phyloP scores from a whole-genome alignment of 2,329 filamentous ascomycete genomes.

The Cytospora paraplurivora region DNA sequence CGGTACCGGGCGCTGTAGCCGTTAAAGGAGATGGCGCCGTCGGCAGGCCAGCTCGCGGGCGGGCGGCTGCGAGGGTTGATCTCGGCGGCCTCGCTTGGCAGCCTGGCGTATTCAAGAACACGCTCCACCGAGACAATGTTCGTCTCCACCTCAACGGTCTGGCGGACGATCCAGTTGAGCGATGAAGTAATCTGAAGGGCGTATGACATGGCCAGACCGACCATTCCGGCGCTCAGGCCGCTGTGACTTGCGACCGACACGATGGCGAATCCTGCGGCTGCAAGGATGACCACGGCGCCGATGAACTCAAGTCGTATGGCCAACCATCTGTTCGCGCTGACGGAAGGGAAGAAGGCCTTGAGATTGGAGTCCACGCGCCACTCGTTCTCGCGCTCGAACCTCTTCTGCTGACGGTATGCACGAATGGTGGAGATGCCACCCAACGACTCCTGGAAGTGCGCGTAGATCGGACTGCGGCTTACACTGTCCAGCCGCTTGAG shows the following conservation, averaged over 20 bases:
- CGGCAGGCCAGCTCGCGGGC: slow-evolving; percentile 85
- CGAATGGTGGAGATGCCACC: slow-evolving; percentile 94
- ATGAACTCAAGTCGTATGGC: slow-evolving; percentile 95
- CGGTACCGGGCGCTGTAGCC: slow-evolving; percentile 95
- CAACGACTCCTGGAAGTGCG: slow-evolving; percentile 96
- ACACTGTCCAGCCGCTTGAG: slow-evolving; percentile 95
- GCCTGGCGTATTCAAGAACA: slow-evolving; percentile 88
- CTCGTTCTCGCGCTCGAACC: slow-evolving; percentile 93
- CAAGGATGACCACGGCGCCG: slow-evolving; percentile 89
- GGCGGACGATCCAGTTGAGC: slow-evolving; percentile 97
- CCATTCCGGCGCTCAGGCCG: slow-evolving; percentile 68
- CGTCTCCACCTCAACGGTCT: slow-evolving; percentile 99
- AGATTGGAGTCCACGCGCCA: slow-evolving; percentile 96
- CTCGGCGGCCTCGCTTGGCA: slow-evolving; percentile 93
- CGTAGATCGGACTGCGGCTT: slow-evolving; percentile 93
- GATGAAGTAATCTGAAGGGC: slow-evolving; percentile 96
- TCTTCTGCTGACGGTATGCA: slow-evolving; percentile 84
- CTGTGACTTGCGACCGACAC: slow-evolving; percentile 73
- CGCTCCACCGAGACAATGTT: slow-evolving; percentile 99
- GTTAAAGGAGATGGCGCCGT: slow-evolving; percentile 85
- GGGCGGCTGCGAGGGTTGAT: slow-evolving; percentile 87
- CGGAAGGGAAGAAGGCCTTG: slow-evolving; percentile 91
- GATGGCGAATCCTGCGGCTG: slow-evolving; percentile 80
- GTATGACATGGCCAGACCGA: slow-evolving; percentile 96
- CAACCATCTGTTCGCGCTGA: slow-evolving; percentile 92